Percentiles rank a stretch among this genome's conserved stretches.
Conservation (phyloP, 805 yeast species). For the Kluyveromyces wickerhamii region DNA sequence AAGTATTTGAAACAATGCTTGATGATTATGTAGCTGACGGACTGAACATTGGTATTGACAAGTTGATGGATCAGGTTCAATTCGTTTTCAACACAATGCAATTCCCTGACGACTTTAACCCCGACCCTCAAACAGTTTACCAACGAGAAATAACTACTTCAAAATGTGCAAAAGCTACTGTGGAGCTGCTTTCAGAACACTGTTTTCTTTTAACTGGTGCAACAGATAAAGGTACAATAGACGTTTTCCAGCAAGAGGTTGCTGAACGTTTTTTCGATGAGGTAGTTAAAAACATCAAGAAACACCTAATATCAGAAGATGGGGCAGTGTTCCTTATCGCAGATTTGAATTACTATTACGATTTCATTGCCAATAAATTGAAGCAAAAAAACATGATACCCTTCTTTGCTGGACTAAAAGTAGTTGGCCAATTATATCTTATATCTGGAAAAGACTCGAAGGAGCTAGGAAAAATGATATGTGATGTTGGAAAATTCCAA, state of each 20-base stretch:
- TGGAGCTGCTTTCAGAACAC: constrained; percentile 59
- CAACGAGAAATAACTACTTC: constrained; percentile 41
- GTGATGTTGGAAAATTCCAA: constrained; percentile 77
- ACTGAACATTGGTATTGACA: constrained; percentile 83
- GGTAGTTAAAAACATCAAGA: constrained; percentile 68
- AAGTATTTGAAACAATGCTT: constrained; percentile 67
- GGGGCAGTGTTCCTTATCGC: constrained; percentile 81
- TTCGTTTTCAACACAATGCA: constrained; percentile 48
- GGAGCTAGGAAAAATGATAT: constrained; percentile 73
- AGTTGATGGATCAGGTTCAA: constrained; percentile 74
- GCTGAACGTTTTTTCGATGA: constrained; percentile 78
- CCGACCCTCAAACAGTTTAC: constrained; percentile 23
- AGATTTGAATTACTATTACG: constrained; percentile 73
- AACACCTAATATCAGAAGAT: constrained; percentile 59
- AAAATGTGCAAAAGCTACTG: constrained; percentile 54
- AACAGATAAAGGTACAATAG: constrained; percentile 81
- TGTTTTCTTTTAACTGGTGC: constrained; percentile 67
- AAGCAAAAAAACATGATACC: constrained; percentile 65
- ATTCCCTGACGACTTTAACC: constrained; percentile 55
- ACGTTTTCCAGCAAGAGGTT: constrained; percentile 89
- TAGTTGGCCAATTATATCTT: constrained; percentile 76
- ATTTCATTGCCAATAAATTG: constrained; percentile 52
- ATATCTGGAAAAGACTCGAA: constrained; percentile 62
- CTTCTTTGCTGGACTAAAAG: constrained; percentile 69
- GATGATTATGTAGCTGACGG: constrained; percentile 93